Conservation (phyloP, 208 protist species). For the Histomonas meleagridis region DNA sequence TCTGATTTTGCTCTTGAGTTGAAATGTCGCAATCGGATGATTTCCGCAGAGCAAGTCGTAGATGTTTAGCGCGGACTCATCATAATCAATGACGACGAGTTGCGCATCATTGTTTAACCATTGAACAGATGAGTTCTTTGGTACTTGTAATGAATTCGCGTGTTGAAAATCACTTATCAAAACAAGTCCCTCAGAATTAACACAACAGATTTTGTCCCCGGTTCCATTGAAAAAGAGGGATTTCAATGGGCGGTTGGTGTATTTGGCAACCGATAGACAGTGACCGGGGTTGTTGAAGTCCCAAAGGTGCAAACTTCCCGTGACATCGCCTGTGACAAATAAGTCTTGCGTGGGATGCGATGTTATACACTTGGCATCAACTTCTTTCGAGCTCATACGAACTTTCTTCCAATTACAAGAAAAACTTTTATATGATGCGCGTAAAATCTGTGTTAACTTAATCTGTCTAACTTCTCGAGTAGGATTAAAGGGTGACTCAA, state of each 20-base stretch:
- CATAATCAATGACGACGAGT: not conserved
- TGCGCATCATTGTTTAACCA: not conserved
- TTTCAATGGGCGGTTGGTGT: not conserved
- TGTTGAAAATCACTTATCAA: not conserved
- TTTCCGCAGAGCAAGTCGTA: not conserved
- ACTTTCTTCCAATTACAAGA: too few relatives aligned
- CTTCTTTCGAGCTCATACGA: too few relatives aligned
- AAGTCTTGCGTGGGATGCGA: too few relatives aligned
- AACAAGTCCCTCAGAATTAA: not conserved
- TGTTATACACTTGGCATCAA: too few relatives aligned
- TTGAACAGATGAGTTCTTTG: not conserved
- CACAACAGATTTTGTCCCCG: not conserved
- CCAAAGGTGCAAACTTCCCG: too few relatives aligned
- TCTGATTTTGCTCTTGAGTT: not conserved
- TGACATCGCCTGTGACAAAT: too few relatives aligned
- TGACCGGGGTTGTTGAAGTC: too few relatives aligned
- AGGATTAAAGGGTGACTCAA: too few relatives aligned
- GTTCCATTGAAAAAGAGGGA: not conserved
- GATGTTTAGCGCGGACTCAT: not conserved
- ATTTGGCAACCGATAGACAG: too few relatives aligned
- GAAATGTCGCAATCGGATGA: not conserved
- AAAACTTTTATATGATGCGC: too few relatives aligned
- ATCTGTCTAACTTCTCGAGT: too few relatives aligned
- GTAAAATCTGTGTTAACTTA: too few relatives aligned
- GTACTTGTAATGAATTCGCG: not conserved